Conservation (phyloP, 768 basidiomycete species). For the Russula sp. region DNA sequence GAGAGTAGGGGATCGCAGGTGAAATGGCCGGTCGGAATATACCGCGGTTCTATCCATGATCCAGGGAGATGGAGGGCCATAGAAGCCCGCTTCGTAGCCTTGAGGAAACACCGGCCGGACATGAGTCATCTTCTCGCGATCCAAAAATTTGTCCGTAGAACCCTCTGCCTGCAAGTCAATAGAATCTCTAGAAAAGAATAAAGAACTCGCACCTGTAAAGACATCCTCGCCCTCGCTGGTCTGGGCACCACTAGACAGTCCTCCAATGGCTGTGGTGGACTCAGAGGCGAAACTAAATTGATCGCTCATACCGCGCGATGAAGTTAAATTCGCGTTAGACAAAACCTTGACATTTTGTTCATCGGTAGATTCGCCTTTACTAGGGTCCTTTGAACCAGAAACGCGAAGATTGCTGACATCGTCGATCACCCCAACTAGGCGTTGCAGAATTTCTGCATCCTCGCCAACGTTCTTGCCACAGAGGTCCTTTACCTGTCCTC, state of each 20-base stretch:
- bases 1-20: not conserved
- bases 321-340: not conserved
- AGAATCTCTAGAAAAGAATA: not conserved
- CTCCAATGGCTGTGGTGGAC: not conserved
- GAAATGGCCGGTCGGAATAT: not conserved
- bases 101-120: not conserved
- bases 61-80: not conserved
- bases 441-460: not conserved
- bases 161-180: not conserved
- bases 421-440: not conserved
- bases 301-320: not conserved
- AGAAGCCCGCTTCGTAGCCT: not conserved
- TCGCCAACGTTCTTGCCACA: not conserved
- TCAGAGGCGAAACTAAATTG: not conserved
- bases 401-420: not conserved
- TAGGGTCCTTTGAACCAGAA: not conserved
- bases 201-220: not conserved
- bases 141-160: not conserved
- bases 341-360: no score
- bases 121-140: not conserved
- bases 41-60: not conserved
- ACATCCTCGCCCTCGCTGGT: not conserved
- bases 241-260: not conserved
- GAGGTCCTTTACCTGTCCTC: not conserved
- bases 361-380: no score